Base-by-base conservation (phyloP, 768 basidiomycete species). In the Amanita thiersii region DNA sequence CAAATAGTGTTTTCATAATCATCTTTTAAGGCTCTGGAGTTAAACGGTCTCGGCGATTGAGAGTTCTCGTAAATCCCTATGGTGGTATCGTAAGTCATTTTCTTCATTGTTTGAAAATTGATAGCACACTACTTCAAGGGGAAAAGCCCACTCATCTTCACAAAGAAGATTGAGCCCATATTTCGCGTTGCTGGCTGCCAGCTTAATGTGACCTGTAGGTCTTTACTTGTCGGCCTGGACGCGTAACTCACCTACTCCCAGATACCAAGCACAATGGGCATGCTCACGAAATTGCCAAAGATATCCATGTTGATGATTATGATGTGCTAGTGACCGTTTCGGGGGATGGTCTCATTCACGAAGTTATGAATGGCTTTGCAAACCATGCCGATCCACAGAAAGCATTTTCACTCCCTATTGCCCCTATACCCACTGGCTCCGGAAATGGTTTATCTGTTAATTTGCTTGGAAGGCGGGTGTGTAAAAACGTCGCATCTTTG, bases 301-400 rank as follows among this genome's bases (percentile, higher is more conserved):
- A 62, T 3, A 57, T 88, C 24, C 25, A 30, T n/a, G 47, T 66
- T 0, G 66, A 86, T 3, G 65, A 70, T 11, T 85, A 73, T 47
- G 88, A 91, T 48, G 86, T 79, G 0, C 56, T 93, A 30, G 70
- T 86, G 26, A 60, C 77, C 21, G 70, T 92, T 17, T 90, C 87
- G 0, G 90, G 90, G 0, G 90, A 93, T 51, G 90, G 90, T 5
- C 67, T 88, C 25, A 54, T 89, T 11, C 84, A 91, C 52, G 90
- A 93, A 61, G 69, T 88, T 17, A 51, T 90, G 55, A 93, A 93
- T 53, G 90, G 89, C 2, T 76, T 91, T 43, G 78, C 83, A 2
- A 64, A 78, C 40, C 81, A 85, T 44, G 58, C 64, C 20, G 64
- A 79, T 26, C 75, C 81, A 1, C 56, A 63, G 25, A 67, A 65